Evolutionary conservation across 371 early-diverging fungal genomes (phyloP).

Genomic region (Haplosporangium sp.): DNA sequence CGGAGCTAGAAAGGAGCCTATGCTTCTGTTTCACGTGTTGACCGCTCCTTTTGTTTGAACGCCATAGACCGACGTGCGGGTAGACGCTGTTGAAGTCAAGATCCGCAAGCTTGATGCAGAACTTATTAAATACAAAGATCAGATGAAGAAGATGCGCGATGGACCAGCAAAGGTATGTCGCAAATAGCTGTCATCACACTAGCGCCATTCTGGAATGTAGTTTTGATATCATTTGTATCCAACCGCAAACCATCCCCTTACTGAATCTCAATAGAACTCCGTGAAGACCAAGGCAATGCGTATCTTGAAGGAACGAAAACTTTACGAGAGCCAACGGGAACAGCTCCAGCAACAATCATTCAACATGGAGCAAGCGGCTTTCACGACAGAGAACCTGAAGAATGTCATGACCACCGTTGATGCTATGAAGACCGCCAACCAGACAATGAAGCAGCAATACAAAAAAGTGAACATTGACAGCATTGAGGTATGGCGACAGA

Average conservation of each 20-base stretch:
- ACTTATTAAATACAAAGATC: slow-evolving; percentile 88
- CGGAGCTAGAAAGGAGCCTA: not conserved
- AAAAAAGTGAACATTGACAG: slow-evolving; percentile 93
- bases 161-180: slow-evolving; percentile 93
- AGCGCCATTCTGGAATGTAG: not conserved
- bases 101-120: slow-evolving; percentile 94
- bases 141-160: slow-evolving; percentile 93
- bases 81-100: slow-evolving; percentile 91
- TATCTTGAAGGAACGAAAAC: slow-evolving; percentile 91
- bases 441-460: slow-evolving; percentile 94
- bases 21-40: too few species aligned
- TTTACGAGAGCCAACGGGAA: slow-evolving; percentile 94
- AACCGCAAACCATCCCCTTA: not conserved
- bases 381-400: slow-evolving; percentile 94
- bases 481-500: slow-evolving; percentile 77
- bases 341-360: slow-evolving; percentile 94
- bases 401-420: slow-evolving; percentile 93
- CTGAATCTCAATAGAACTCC: slow-evolving; percentile 68
- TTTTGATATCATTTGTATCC: too few species aligned
- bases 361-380: slow-evolving; percentile 96
- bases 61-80: slow-evolving; percentile 86
- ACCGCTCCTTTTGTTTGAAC: too few species aligned
- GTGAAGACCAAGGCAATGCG: slow-evolving; percentile 92
- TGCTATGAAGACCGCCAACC: slow-evolving; percentile 94
- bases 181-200: not conserved